Evolutionary conservation across 2,329 filamentous ascomycete genomes (phyloP).

Genomic region (Phaeosphaeriaceae sp.): DNA sequence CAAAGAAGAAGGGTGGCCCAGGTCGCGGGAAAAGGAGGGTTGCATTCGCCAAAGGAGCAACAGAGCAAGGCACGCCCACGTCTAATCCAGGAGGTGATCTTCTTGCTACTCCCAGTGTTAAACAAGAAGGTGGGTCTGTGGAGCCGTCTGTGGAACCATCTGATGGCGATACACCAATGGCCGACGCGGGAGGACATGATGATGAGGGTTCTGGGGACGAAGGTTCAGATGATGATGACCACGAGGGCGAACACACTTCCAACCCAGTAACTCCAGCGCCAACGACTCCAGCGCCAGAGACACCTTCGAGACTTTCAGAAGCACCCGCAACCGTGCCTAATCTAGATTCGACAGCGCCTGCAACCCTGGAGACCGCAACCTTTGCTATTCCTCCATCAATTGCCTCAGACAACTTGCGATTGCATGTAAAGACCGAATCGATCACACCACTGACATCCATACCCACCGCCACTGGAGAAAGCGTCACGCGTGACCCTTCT

Average conservation of each 20-base stretch:
- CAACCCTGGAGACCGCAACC: constrained; percentile 8
- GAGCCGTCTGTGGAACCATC: constrained; percentile 35
- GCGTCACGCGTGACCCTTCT: constrained; percentile 38
- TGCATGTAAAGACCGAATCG: constrained; percentile 9
- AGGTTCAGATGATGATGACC: constrained; percentile 54
- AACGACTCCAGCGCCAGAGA: constrained; percentile 1
- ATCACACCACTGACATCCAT: constrained; percentile 5
- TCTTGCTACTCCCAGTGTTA: constrained; percentile 36
- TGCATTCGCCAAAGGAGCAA: constrained; percentile 60
- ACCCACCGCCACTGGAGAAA: constrained; percentile 8
- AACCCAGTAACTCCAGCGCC: constrained; percentile 50
- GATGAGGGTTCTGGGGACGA: constrained; percentile 57
- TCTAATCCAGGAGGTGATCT: constrained; percentile 29
- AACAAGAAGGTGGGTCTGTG: constrained; percentile 50
- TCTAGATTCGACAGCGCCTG: constrained; percentile 16
- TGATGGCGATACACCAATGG: constrained; percentile 49
- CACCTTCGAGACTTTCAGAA: constrained; percentile 31
- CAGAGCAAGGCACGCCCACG: constrained; percentile 35
- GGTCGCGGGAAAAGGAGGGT: constrained; percentile 81
- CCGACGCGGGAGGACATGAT: constrained; percentile 52
- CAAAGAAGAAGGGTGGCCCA: constrained; percentile 76
- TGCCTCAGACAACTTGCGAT: constrained; percentile 1
- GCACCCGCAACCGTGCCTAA: constrained; percentile 19
- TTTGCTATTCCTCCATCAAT: background rate
- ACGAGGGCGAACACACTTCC: constrained; percentile 56